Percentiles rank a stretch among this genome's conserved stretches.
phyloP scores from a whole-genome alignment of 495 filamentous ascomycete genomes.

The Aspergillus baeticus region DNA sequence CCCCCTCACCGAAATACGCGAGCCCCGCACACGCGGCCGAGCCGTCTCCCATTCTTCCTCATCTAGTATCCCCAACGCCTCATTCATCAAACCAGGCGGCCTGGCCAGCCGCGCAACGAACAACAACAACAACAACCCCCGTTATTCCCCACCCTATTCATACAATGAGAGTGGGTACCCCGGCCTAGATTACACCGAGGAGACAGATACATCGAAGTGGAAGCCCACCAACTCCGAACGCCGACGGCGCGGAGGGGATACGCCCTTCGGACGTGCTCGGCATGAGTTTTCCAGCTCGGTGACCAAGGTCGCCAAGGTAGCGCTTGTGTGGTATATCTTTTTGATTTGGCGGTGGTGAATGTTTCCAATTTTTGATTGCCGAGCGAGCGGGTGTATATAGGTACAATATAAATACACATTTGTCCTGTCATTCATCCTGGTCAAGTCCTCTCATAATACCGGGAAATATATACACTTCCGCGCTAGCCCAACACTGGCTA shows the following conservation, averaged over 20 bases:
- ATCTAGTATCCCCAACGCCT: constrained; percentile 41
- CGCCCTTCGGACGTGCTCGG: constrained; percentile 15
- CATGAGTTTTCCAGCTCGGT: constrained; percentile 30
- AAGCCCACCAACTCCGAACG: constrained; percentile 18
- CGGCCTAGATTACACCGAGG: constrained; percentile 24
- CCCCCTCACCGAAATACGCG: constrained; percentile 35
- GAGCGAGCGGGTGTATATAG: too few relatives aligned
- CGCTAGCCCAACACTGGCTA: too few relatives aligned
- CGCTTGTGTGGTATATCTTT: constrained; percentile 49
- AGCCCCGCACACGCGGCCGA: constrained; percentile 9
- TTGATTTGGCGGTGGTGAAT: constrained; percentile 54
- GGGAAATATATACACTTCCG: too few relatives aligned
- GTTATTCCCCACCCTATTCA: constrained; percentile 24
- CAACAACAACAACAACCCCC: constrained; percentile 22
- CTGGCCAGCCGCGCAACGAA: constrained; percentile 34
- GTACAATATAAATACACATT: too few relatives aligned
- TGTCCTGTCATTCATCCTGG: too few relatives aligned
- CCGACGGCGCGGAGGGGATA: constrained; percentile 14
- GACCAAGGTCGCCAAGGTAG: constrained; percentile 41
- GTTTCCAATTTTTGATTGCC: too few relatives aligned
- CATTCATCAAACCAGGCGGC: constrained; percentile 27
- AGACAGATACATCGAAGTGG: constrained; percentile 17
- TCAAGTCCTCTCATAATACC: too few relatives aligned
- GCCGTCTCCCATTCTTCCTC: constrained; percentile 27
- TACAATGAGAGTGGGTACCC: constrained; percentile 26